Evolutionary conservation across 805 yeast genomes (phyloP).

Genomic region (Debaryomyces tyrocola): DNA sequence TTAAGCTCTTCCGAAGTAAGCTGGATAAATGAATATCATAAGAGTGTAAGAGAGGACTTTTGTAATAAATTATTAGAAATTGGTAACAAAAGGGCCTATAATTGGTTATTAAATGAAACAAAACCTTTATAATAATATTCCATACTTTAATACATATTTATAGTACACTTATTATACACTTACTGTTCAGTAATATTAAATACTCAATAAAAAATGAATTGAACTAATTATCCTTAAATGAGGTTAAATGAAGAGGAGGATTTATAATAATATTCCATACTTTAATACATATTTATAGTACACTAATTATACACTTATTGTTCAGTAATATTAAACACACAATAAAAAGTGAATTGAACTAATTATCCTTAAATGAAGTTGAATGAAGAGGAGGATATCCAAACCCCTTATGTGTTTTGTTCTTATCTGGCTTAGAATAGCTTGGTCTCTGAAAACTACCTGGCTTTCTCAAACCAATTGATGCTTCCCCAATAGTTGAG

Average conservation of each 20-base stretch:
- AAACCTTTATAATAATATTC: conserved; percentile 20
- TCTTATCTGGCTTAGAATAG: conserved; percentile 13
- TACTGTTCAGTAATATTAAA: not conserved
- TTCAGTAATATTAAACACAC: not conserved
- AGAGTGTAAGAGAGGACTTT: conserved; percentile 30
- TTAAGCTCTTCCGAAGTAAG: conserved; percentile 28
- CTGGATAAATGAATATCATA: conserved; percentile 43
- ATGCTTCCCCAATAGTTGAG: not conserved
- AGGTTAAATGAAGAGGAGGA: conserved; percentile 24
- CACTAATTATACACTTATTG: conserved; percentile 1
- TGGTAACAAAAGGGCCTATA: conserved; percentile 57
- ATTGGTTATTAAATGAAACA: conserved; percentile 75
- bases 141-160: not conserved
- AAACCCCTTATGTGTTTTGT: conserved; percentile 14
- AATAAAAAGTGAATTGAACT: not conserved
- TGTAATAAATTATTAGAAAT: conserved; percentile 46
- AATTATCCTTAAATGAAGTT: conserved; percentile 14
- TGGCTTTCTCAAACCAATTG: conserved; percentile 28
- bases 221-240: conserved; percentile 8
- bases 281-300: not conserved
- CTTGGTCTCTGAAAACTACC: conserved; percentile 35
- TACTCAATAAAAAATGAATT: not conserved
- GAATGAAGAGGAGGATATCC: conserved; percentile 27
- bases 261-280: conserved; percentile 7
- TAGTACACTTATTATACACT: conserved; percentile 1